Conservation (phyloP, 345 rosid genomes). For the Psidium friedrichsthalianum region DNA sequence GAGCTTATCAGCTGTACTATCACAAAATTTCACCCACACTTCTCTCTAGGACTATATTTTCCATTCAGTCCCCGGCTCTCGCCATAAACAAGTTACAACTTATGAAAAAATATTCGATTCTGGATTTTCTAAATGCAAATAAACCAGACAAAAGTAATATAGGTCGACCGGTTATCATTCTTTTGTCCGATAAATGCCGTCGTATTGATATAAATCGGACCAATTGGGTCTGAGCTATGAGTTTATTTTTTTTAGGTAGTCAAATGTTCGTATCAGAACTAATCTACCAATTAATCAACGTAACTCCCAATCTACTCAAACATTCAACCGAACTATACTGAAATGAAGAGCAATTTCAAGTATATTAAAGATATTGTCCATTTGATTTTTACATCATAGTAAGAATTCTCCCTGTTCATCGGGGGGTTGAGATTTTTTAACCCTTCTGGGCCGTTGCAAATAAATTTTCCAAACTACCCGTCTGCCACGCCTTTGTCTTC, state of each 20-base stretch:
- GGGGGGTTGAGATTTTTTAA: neutral
- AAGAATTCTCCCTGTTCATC: neutral
- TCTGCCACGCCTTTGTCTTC: neutral
- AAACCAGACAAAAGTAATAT: neutral
- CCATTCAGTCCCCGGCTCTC: neutral
- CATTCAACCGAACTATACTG: neutral
- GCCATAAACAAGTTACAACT: neutral
- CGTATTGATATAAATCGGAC: neutral
- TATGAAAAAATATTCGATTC: neutral
- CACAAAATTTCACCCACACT: neutral
- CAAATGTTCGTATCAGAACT: neutral
- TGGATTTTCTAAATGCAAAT: neutral
- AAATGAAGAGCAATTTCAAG: neutral
- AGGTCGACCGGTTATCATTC: neutral
- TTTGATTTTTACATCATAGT: neutral
- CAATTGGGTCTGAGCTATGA: neutral
- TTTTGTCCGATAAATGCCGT: neutral
- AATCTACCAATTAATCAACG: too few species aligned
- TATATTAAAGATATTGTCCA: neutral
- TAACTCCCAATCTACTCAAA: neutral
- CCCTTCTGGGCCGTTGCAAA: neutral
- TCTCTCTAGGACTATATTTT: neutral
- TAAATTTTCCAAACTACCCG: neutral
- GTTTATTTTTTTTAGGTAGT: neutral
- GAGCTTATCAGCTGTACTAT: neutral